These are phyloP conservation scores for Asterochloris erici DNA, from an alignment of 139 green algal species.

Conservation along the genomic window DNA sequence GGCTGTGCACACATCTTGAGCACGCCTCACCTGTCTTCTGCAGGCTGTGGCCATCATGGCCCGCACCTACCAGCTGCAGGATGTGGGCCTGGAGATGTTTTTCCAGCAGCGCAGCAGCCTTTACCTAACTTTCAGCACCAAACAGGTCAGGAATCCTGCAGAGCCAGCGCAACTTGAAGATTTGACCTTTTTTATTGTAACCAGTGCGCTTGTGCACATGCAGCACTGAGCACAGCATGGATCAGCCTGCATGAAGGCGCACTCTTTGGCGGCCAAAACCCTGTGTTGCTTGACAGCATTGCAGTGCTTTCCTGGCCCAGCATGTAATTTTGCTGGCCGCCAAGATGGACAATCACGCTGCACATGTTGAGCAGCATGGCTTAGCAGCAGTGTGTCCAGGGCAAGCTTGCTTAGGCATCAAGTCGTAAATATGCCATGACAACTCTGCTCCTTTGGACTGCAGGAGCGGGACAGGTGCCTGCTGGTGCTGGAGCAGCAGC, in stretches of 20 bases:
- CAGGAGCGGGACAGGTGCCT: constrained; percentile 1
- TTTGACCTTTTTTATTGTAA: background rate
- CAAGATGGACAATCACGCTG: too few relatives aligned
- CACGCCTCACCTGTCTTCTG: background rate
- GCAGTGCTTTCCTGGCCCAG: too few relatives aligned
- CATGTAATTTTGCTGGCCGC: too few relatives aligned
- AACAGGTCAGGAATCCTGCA: constrained; percentile 15
- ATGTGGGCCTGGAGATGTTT: constrained; percentile 79
- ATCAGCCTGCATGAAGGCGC: too few relatives aligned
- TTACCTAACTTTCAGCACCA: constrained; percentile 37
- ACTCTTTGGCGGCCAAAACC: too few relatives aligned
- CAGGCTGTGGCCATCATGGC: constrained; percentile 54
- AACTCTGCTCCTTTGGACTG: too few relatives aligned
- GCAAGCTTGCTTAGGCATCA: too few relatives aligned
- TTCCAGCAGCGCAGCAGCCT: constrained; percentile 41
- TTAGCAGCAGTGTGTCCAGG: too few relatives aligned
- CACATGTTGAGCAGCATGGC: too few relatives aligned
- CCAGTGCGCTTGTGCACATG: background rate
- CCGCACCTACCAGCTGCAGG: constrained; percentile 55
- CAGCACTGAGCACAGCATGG: background rate
- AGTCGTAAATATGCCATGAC: too few relatives aligned
- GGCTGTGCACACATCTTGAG: constrained; percentile 33
- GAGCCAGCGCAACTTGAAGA: background rate
- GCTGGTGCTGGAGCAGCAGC: constrained; percentile 29
- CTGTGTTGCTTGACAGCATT: too few relatives aligned